Percentiles rank a stretch among this genome's conserved stretches.
Evolutionary conservation across 495 filamentous ascomycete species (phyloP).

Genomic region (Cairneyella variabilis): DNA sequence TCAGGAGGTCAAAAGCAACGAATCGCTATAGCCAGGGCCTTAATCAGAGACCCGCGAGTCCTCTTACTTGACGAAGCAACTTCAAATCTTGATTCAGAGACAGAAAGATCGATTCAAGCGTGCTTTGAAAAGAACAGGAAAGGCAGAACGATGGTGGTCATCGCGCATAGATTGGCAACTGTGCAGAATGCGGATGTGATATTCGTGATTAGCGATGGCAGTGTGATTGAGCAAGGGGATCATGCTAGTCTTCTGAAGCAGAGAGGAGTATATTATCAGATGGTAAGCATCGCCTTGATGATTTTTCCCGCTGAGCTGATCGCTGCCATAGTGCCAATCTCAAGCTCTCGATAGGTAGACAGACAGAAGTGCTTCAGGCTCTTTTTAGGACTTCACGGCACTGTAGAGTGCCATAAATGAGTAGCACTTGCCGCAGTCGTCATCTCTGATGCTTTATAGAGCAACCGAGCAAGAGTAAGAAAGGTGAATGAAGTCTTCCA

Average conservation of each 20-base stretch:
- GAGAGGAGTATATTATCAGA: constrained; percentile 46
- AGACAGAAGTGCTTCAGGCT: too few relatives aligned
- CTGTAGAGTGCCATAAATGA: too few relatives aligned
- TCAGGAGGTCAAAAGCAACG: constrained; percentile 77
- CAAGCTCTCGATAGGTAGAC: too few relatives aligned
- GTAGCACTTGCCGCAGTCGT: too few relatives aligned
- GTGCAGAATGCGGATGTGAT: constrained; percentile 51
- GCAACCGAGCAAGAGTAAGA: too few relatives aligned
- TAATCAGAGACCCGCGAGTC: constrained; percentile 66
- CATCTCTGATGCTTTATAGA: too few relatives aligned
- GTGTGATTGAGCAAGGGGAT: constrained; percentile 46
- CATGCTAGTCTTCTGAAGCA: constrained; percentile 42
- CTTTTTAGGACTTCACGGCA: too few relatives aligned
- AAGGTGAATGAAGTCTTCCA: too few relatives aligned
- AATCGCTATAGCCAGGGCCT: constrained; percentile 68
- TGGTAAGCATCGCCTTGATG: constrained; percentile 25
- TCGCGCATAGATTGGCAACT: constrained; percentile 58
- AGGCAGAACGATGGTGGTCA: constrained; percentile 62
- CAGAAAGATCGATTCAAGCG: constrained; percentile 63
- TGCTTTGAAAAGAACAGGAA: constrained; percentile 57
- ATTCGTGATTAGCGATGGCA: constrained; percentile 43
- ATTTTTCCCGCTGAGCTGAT: constrained; percentile 17
- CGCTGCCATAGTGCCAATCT: constrained; percentile 25
- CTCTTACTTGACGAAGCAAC: constrained; percentile 78
- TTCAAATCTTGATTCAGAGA: constrained; percentile 67